These are phyloP conservation scores for Fusarium piperis DNA, from an alignment of 2,329 filamentous ascomycete genomes.

Conservation along the genomic window DNA sequence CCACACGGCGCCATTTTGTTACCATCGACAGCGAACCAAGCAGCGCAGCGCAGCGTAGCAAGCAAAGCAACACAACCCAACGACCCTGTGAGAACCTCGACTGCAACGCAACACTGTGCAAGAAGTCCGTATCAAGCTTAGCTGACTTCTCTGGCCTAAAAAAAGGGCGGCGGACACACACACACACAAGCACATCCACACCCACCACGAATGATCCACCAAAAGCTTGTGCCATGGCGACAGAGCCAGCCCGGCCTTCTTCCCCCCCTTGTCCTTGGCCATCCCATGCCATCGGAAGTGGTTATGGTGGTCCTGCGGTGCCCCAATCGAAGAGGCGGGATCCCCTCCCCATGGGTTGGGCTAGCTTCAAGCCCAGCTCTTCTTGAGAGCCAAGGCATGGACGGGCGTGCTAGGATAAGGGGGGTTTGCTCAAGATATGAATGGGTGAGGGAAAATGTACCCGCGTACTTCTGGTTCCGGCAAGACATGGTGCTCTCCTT, in stretches of 20 bases:
- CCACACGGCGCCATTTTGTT: slow-evolving; percentile 26
- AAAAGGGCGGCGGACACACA: slow-evolving; percentile 26
- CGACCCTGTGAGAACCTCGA: slow-evolving; percentile 25
- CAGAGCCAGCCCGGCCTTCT: slow-evolving; percentile 5
- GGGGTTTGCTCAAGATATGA: too few species aligned
- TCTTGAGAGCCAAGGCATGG: slow-evolving; percentile 9
- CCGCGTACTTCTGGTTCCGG: slow-evolving; percentile 19
- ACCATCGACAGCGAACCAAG: slow-evolving; percentile 5
- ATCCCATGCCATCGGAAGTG: slow-evolving; percentile 9
- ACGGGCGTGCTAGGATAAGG: background rate
- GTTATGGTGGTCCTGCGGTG: background rate
- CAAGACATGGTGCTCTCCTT: slow-evolving; percentile 22
- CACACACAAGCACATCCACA: slow-evolving; percentile 2
- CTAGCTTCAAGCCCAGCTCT: slow-evolving; percentile 14
- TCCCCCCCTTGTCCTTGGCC: slow-evolving; percentile 10
- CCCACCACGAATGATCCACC: slow-evolving; percentile 29
- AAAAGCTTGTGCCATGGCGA: slow-evolving; percentile 32
- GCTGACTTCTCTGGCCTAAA: slow-evolving; percentile 15
- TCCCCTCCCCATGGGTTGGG: slow-evolving; percentile 9
- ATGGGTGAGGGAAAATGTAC: slow-evolving; percentile 24
- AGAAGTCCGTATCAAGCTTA: background rate
- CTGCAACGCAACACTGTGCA: background rate
- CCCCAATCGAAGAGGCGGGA: slow-evolving; percentile 25
- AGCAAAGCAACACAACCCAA: slow-evolving; percentile 37
- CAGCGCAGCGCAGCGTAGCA: background rate